Evolutionary conservation across 352 stramenopile species (phyloP), one percentile per base, ranked within the genome.

Genomic region (Blastocystis sp.): DNA sequence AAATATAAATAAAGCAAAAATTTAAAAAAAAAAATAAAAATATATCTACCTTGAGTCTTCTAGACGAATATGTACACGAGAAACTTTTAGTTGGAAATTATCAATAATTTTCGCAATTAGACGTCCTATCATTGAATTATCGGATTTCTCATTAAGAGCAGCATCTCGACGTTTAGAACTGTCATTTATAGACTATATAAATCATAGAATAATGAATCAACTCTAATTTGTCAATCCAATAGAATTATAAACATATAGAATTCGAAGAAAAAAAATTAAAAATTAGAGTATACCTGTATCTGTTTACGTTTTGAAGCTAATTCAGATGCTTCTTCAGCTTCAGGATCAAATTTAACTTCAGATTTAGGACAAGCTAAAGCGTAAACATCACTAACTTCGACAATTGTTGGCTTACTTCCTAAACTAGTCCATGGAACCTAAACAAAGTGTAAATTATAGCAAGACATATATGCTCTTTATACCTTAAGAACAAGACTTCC

Each of bases 351-450:
- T 21, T 55, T 32, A 4, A 52, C 3, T 25, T 59, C 49, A 9
- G 21, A 27, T 16, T 52, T 34, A 4, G 33, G 49, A 25, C 49
- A 54, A 7, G 49, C 49, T 45, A 59, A 49, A 11, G 49, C 33
- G 36, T 31, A 59, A 19, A 59, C 31, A 59, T 59, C 32, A 30
- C 49, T 40, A 31, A 59, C 23, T 23, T 49, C 40, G 2, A 59
- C 21, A 13, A 45, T 27, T 9, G 49, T 59, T 13, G 49, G 49
- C 49, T 59, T 45, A 36, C 35, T 59, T 59, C 49, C 49, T 6
- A 59, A 45, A 59, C 49, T 43, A 27, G 46, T 59, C 49, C 49
- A 59, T 13, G 49, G 49, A 30, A 59, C 49, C 49, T 59, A n/a
- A n/a, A n/a, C n/a, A n/a, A n/a, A 59, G 9, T 13, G 19, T 4